phyloP scores from a whole-genome alignment of 495 filamentous ascomycete species.

The Polyplosphaeria fusca region DNA sequence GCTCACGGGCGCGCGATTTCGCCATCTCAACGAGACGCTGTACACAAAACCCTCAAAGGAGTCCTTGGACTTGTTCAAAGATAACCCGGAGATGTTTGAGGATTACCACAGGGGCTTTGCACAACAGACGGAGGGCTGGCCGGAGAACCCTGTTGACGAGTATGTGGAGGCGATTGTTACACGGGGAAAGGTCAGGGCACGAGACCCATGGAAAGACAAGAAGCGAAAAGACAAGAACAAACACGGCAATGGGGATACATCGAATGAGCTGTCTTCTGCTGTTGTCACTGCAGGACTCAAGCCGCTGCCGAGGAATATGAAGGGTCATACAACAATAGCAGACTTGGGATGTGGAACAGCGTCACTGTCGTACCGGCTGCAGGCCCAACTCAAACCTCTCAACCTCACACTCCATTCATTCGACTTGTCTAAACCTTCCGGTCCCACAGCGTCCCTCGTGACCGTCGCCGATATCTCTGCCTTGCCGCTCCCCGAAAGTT shows the following conservation, averaged over 20 bases:
- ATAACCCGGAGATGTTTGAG: conserved; percentile 82
- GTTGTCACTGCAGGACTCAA: conserved; percentile 32
- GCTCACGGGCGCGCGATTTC: conserved; percentile 89
- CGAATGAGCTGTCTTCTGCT: not conserved
- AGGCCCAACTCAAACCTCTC: conserved; percentile 54
- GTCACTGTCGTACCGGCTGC: conserved; percentile 59
- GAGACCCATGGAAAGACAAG: conserved; percentile 29
- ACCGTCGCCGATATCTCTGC: conserved; percentile 84
- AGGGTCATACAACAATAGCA: conserved; percentile 69
- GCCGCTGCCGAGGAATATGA: conserved; percentile 46
- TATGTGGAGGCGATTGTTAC: conserved; percentile 67
- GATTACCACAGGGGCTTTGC: conserved; percentile 96
- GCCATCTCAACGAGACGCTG: conserved; percentile 86
- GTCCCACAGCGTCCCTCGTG: conserved; percentile 56
- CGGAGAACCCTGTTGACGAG: conserved; percentile 85
- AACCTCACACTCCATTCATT: conserved; percentile 65
- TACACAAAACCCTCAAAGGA: conserved; percentile 67
- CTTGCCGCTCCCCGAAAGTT: conserved; percentile 67
- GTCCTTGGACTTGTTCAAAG: conserved; percentile 55
- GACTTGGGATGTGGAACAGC: conserved; percentile 85
- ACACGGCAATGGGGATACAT: conserved; percentile 26
- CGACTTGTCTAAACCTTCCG: conserved; percentile 58
- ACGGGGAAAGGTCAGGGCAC: conserved; percentile 47
- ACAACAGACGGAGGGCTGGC: conserved; percentile 90
- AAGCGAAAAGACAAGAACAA: conserved; percentile 37